phyloP scores from a whole-genome alignment of 2,329 filamentous ascomycete species.

The Colletotrichum orchidophilum region DNA sequence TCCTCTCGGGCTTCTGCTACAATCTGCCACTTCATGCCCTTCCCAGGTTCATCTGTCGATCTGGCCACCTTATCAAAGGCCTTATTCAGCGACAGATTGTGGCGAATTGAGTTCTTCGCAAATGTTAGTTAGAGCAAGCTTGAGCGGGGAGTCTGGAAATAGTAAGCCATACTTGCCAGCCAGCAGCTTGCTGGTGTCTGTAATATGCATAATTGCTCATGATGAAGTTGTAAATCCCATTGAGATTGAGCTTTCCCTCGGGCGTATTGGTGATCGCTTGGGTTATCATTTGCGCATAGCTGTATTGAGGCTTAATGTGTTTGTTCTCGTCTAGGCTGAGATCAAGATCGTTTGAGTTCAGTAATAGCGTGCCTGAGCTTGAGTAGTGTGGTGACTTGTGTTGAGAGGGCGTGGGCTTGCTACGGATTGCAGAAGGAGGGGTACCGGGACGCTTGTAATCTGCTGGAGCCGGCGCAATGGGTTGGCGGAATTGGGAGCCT shows the following conservation, averaged over 20 bases:
- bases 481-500: constrained; percentile 47
- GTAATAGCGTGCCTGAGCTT: constrained; percentile 52
- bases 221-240: constrained; percentile 94
- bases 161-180: constrained; percentile 81
- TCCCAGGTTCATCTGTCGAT: constrained; percentile 93
- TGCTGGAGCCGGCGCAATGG: constrained; percentile 67
- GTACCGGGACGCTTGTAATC: constrained; percentile 70
- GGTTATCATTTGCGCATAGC: constrained; percentile 96
- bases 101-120: constrained; percentile 87
- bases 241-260: constrained; percentile 89
- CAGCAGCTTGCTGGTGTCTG: constrained; percentile 76
- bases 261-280: constrained; percentile 90
- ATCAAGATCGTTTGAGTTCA: constrained; percentile 70
- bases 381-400: constrained; percentile 51
- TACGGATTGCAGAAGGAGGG: constrained; percentile 58
- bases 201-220: constrained; percentile 94
- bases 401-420: constrained; percentile 41
- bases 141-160: neutral
- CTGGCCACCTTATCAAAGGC: constrained; percentile 93
- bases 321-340: constrained; percentile 84
- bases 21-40: constrained; percentile 99
- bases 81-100: constrained; percentile 95
- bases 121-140: constrained; percentile 37
- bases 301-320: constrained; percentile 94
- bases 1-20: constrained; percentile 85